Evolutionary conservation across 1,139 yeast genomes (phyloP).

Genomic region (Pichia sp.): DNA sequence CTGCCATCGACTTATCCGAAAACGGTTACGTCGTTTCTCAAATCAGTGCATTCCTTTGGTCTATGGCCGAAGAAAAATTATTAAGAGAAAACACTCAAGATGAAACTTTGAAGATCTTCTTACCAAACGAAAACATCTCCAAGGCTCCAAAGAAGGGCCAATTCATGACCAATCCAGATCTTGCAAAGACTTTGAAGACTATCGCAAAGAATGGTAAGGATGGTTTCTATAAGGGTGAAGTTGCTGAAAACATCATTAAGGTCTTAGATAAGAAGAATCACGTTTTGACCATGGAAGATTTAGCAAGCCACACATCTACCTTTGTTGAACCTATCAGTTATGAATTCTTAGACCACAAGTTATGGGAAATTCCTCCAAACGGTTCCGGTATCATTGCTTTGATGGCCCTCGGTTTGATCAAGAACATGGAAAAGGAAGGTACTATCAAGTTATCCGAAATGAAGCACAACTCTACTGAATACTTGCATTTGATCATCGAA

Average conservation of each 20-base stretch:
- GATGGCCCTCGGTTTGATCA: constrained; percentile 64
- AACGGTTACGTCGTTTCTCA: constrained; percentile 66
- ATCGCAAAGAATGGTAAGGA: constrained; percentile 58
- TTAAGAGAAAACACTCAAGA: constrained; percentile 38
- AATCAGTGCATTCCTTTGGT: constrained; percentile 57
- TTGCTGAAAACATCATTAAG: constrained; percentile 64
- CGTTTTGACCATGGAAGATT: constrained; percentile 53
- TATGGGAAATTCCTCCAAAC: constrained; percentile 83
- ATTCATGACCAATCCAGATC: constrained; percentile 47
- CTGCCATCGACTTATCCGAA: constrained; percentile 71
- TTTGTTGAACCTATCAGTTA: constrained; percentile 61
- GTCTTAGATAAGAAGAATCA: constrained; percentile 56
- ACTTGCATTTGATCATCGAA: constrained; percentile 68
- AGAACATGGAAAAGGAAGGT: constrained; percentile 49
- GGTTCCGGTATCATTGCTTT: constrained; percentile 79
- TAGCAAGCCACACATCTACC: constrained; percentile 53
- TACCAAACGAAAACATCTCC: constrained; percentile 36
- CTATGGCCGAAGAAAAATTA: constrained; percentile 39
- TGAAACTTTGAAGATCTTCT: constrained; percentile 37
- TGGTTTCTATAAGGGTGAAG: constrained; percentile 67
- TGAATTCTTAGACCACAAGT: constrained; percentile 44
- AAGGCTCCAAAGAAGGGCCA: constrained; percentile 62
- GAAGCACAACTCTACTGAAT: constrained; percentile 69
- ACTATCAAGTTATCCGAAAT: constrained; percentile 44
- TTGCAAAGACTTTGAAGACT: constrained; percentile 53